Base-by-base conservation (phyloP, 2,329 filamentous ascomycete genomes). In the Rhynchosporium graminicola region DNA sequence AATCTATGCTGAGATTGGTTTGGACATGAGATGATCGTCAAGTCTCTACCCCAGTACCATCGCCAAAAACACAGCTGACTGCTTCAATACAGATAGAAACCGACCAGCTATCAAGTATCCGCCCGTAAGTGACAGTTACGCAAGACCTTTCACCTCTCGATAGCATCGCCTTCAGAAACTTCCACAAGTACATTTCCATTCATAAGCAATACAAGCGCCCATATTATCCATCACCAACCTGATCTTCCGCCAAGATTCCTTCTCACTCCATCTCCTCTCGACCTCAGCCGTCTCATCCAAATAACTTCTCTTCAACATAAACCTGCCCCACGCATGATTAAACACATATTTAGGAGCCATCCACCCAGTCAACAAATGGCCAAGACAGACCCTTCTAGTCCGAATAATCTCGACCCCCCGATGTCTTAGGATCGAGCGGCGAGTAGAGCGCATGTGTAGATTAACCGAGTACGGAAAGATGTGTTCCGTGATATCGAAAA, bases 271-370 rank as follows among this genome's bases (percentile, higher is more conserved):
- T 38, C 29, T 50, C 13, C 48, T 60, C 31, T 60, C 62, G 9
- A 63, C 46, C 13, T 29, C 40, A 3, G 10, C 54, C 20, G 58
- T 52, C 40, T 63, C 42, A 20, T 36, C 29, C 6, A 50, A 4
- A 15, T 50, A 61, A 29, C 43, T 28, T 26, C 50, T 51, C 56
- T 51, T 61, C 36, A 8, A 12, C 56, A 55, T 20, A 36, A 61
- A 64, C n/a, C 51, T 64, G 28, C 62, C 55, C 50, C 56, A 61
- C 10, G 62, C 50, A 40, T 61, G 62, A 40, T 64, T 55, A 46
- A 64, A 64, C 10, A 43, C 57, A 33, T 64, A 64, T n/a, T 59
- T 61, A 3, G 59, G 59, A 9, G 55, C 59, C 59, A 64, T 61
- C 62, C 62, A 64, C 1, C 42, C 26, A 4, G 62, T 64, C 50